These are phyloP conservation scores for Aspergillus terreus DNA, from an alignment of 2,329 filamentous ascomycete genomes.

Conservation along the genomic window DNA sequence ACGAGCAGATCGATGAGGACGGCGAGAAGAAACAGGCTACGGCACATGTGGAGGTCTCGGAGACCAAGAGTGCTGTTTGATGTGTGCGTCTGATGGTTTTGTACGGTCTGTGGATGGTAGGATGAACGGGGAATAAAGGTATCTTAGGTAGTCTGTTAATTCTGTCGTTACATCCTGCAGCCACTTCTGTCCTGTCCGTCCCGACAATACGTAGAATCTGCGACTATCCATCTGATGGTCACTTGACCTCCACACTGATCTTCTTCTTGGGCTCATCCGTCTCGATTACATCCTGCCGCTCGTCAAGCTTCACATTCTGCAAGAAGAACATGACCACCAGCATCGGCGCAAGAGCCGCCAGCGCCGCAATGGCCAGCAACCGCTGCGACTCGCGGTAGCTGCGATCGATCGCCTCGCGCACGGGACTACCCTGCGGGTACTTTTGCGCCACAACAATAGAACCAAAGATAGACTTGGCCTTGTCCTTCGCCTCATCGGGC, in stretches of 20 bases:
- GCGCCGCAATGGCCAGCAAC: slow-evolving; percentile 16
- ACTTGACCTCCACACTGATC: neutral
- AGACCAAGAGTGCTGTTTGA: neutral
- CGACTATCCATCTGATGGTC: no score
- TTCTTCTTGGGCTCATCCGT: neutral
- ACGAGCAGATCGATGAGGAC: slow-evolving; percentile 29
- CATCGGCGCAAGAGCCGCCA: slow-evolving; percentile 15
- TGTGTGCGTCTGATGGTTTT: neutral
- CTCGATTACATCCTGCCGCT: slow-evolving; percentile 1
- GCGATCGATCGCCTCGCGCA: slow-evolving; percentile 17
- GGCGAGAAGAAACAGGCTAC: slow-evolving; percentile 15
- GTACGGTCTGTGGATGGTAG: neutral
- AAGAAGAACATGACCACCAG: slow-evolving; percentile 21
- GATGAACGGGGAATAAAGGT: neutral
- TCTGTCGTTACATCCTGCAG: no score
- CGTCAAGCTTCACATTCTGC: slow-evolving; percentile 17
- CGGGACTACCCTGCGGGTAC: slow-evolving; percentile 11
- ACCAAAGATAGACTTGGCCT: slow-evolving; percentile 18
- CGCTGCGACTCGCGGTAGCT: slow-evolving; percentile 20
- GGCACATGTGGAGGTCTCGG: neutral
- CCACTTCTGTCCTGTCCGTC: no score
- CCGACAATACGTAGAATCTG: no score
- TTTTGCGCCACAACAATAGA: slow-evolving; percentile 17
- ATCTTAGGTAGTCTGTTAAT: no score
- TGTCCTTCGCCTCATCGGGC: slow-evolving; percentile 15